phyloP scores from a whole-genome alignment of 1,139 yeast genomes.

The Spathaspora sp. region DNA sequence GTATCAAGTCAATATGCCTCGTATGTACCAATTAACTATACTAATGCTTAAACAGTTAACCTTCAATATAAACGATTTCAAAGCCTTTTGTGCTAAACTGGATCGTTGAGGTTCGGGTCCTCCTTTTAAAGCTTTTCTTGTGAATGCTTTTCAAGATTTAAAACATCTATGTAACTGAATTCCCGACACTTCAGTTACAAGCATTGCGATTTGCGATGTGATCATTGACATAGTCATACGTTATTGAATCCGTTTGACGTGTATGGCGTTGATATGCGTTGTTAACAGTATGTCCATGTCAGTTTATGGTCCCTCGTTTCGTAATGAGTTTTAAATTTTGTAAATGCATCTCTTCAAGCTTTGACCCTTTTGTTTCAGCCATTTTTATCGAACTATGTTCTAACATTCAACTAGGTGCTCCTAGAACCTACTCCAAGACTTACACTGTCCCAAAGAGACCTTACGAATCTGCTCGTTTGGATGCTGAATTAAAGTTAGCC shows the following conservation, averaged over 20 bases:
- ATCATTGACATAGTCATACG: neutral
- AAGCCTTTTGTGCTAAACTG: conserved; percentile 15
- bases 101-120: conserved; percentile 73
- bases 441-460: conserved; percentile 99
- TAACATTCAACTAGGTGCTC: conserved; percentile 66
- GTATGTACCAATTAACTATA: conserved; percentile 37
- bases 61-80: conserved; percentile 15
- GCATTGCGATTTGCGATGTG: conserved; percentile 3
- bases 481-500: conserved; percentile 97
- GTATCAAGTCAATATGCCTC: conserved; percentile 46
- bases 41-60: conserved; percentile 8
- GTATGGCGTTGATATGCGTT: no score
- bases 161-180: conserved; percentile 53
- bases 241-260: neutral
- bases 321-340: conserved; percentile 6
- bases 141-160: conserved; percentile 16
- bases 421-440: conserved; percentile 99
- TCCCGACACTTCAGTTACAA: conserved; percentile 86
- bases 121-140: conserved; percentile 35
- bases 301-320: conserved; percentile 11
- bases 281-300: no score
- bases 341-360: conserved; percentile 1
- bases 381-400: conserved; percentile 15
- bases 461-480: conserved; percentile 98
- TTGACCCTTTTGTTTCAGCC: conserved; percentile 4